Evolutionary conservation across 2,329 filamentous ascomycete genomes (phyloP), one percentile per base, ranked within the genome.

Genomic region (Pseudogymnoascus sp.): DNA sequence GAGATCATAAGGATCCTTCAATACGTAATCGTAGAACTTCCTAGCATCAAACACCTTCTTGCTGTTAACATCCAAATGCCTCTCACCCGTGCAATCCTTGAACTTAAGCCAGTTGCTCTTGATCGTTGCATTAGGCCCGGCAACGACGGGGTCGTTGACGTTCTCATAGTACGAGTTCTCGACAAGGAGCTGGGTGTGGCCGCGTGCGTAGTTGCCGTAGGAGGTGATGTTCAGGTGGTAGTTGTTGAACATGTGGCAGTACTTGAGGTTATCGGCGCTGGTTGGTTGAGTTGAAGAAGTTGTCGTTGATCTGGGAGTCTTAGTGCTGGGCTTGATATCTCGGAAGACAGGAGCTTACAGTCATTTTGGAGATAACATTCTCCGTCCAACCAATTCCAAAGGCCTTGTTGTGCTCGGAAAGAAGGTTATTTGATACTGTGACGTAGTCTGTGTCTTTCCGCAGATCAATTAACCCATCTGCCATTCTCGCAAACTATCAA

Each of bases 371-470:
- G 31, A 66, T 64, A 0, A 68, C 65, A 31, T 67, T 68, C 2
- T 66, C 64, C 11, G 65, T 66, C 67, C 67, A 68, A 21, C 67
- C 67, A 47, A 68, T 67, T 13, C 67, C 67, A n/a, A 68, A 65
- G 15, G 64, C 65, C 58, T 68, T 68, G 60, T 68, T 67, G 60
- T 68, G 67, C 57, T 68, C 63, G 36, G 64, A 63, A 35, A 68
- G 64, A 5, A 67, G 62, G 47, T 60, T 64, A 40, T 66, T 65
- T 13, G 67, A 68, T 31, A 68, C 64, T 1, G 67, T 68, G 33
- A 67, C 63, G 60, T 65, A 67, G 57, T 66, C 65, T 8, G 67
- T 66, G 60, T 67, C 67, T n/a, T 66, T 61, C 15, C 67, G 64
- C 15, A 64, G 63, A 36, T 67, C 67, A 41, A 68, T 65, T n/a